phyloP scores from a whole-genome alignment of 805 yeast genomes.

The Ogataea henricii region DNA sequence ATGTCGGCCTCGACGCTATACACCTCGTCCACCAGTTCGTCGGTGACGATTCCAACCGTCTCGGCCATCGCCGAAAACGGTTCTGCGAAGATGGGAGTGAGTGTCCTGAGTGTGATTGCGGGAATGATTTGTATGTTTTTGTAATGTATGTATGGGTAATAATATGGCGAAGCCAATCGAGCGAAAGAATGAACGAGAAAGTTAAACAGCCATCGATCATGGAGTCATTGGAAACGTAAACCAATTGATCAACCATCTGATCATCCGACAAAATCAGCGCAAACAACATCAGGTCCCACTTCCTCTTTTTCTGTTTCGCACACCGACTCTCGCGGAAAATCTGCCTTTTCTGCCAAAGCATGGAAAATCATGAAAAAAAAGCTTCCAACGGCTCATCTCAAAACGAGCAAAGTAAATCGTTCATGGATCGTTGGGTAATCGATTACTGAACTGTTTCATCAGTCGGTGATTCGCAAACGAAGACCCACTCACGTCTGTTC shows the following conservation, averaged over 20 bases:
- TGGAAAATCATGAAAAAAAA: no score
- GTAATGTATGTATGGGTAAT: not conserved
- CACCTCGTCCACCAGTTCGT: slow-evolving; percentile 6
- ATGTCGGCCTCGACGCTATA: slow-evolving; percentile 5
- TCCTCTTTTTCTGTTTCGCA: no score
- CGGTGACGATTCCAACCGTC: slow-evolving; percentile 15
- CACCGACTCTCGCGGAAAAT: no score
- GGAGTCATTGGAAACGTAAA: no score
- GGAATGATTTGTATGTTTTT: slow-evolving; percentile 17
- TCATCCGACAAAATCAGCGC: not conserved
- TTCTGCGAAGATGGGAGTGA: slow-evolving; percentile 14
- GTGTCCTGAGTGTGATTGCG: slow-evolving; percentile 15
- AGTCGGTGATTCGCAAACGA: no score
- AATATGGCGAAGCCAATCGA: not conserved
- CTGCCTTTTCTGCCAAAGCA: no score
- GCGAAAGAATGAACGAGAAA: no score
- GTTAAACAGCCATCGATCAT: no score
- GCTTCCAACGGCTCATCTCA: not conserved
- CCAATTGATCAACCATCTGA: no score
- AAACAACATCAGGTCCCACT: not conserved
- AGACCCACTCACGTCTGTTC: no score
- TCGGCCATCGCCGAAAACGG: slow-evolving; percentile 18
- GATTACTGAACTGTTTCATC: no score
- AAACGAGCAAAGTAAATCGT: not conserved
- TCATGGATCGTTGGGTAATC: not conserved